These are phyloP conservation scores for Sergeia podlipaevii DNA, from an alignment of 208 protist species.

Conservation along the genomic window DNA sequence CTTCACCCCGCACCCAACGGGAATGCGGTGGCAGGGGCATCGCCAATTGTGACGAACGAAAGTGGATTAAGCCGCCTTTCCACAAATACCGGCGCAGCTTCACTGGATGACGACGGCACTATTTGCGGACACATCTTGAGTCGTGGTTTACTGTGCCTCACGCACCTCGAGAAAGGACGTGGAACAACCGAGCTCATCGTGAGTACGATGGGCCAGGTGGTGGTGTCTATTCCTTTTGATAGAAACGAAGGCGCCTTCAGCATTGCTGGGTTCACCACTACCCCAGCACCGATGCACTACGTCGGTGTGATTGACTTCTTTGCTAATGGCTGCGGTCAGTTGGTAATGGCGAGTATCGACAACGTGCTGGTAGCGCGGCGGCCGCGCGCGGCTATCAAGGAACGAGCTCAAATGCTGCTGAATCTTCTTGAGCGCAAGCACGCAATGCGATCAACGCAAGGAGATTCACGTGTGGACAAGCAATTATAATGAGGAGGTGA, in stretches of 20 bases:
- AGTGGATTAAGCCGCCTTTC: neutral
- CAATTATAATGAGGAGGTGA: too few relatives aligned
- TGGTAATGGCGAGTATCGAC: constrained; percentile 72
- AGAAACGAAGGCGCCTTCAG: constrained; percentile 29
- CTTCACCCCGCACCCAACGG: too few relatives aligned
- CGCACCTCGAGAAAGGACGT: constrained; percentile 16
- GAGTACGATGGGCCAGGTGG: constrained; percentile 69
- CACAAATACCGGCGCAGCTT: neutral
- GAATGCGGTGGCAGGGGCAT: too few relatives aligned
- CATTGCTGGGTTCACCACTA: constrained; percentile 61
- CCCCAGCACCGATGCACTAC: constrained; percentile 69
- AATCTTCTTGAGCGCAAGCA: constrained; percentile 35
- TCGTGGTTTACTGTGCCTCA: constrained; percentile 53
- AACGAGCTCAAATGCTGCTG: constrained; percentile 40
- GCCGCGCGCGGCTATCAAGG: constrained; percentile 28
- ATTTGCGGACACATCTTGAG: constrained; percentile 68
- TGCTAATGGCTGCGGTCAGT: constrained; percentile 36
- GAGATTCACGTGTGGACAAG: too few relatives aligned
- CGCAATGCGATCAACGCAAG: too few relatives aligned
- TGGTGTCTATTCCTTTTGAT: constrained; percentile 68
- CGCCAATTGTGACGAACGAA: too few relatives aligned
- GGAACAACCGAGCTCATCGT: constrained; percentile 52
- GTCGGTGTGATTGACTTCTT: constrained; percentile 76
- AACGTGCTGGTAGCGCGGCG: constrained; percentile 60
- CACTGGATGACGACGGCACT: constrained; percentile 1